These are phyloP conservation scores for Scheffersomyces cryptocercus DNA, from an alignment of 1,139 yeast species.

Conservation along the genomic window DNA sequence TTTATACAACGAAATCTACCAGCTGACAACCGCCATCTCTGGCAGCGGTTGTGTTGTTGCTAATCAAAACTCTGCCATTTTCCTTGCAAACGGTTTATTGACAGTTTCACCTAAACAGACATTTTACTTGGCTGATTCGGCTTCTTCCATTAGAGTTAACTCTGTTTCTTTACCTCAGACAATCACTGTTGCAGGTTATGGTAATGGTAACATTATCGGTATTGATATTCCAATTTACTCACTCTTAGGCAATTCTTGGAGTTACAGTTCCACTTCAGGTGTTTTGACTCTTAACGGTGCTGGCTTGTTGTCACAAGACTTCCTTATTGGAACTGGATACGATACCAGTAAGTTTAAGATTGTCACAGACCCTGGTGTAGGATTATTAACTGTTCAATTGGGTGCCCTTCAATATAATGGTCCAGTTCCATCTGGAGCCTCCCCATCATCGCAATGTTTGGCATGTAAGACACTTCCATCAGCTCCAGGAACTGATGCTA, in stretches of 20 bases:
- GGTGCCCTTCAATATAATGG: conserved; percentile 21
- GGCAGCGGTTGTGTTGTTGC: conserved; percentile 34
- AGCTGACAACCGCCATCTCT: conserved; percentile 23
- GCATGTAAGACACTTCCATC: conserved; percentile 9
- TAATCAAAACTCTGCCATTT: conserved; percentile 21
- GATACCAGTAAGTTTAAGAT: conserved; percentile 11
- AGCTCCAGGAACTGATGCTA: conserved; percentile 2
- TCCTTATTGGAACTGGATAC: conserved; percentile 24
- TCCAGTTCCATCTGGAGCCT: conserved; percentile 5
- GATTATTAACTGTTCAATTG: conserved; percentile 13
- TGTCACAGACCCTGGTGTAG: conserved; percentile 14
- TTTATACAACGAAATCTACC: conserved; percentile 23
- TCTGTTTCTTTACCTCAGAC: conserved; percentile 19
- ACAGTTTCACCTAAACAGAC: conserved; percentile 20
- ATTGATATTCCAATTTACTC: conserved; percentile 16
- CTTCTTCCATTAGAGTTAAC: conserved; percentile 21
- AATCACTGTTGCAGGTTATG: conserved; percentile 32
- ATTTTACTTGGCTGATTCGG: conserved; percentile 20
- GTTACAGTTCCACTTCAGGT: conserved; percentile 15
- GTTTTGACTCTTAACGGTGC: conserved; percentile 12
- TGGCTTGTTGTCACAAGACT: conserved; percentile 7
- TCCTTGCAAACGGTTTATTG: conserved; percentile 17
- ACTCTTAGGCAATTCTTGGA: conserved; percentile 10
- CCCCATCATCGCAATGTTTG: conserved; percentile 11
- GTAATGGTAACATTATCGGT: conserved; percentile 30